Evolutionary conservation across 768 basidiomycete genomes (phyloP).

Genomic region (Pleurotus sapidus): DNA sequence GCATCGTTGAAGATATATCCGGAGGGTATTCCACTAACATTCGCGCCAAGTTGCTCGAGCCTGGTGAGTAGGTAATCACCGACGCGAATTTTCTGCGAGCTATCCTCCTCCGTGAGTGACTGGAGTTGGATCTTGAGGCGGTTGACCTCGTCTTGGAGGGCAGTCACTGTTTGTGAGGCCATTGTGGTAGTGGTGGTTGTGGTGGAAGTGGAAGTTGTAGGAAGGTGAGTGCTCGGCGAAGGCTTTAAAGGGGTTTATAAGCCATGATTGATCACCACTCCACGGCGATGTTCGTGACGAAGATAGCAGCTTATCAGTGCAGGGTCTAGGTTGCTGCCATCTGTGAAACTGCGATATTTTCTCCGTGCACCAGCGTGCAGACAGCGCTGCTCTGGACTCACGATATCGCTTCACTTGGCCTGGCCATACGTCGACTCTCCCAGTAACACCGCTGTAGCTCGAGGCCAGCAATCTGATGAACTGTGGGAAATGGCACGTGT

Average conservation of each 20-base stretch:
- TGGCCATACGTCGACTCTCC: background rate
- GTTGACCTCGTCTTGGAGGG: constrained; percentile 42
- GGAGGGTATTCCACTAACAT: constrained; percentile 32
- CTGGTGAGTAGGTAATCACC: constrained; percentile 62
- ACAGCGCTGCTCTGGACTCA: background rate
- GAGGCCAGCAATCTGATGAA: background rate
- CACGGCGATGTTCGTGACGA: background rate
- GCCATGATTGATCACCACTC: too few species aligned
- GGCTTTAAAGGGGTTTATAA: background rate
- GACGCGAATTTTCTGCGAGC: constrained; percentile 43
- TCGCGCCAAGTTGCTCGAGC: constrained; percentile 62
- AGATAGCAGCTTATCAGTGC: constrained; percentile 1
- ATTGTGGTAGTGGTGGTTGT: constrained; percentile 11
- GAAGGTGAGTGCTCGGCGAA: background rate
- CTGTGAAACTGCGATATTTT: background rate
- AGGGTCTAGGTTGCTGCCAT: constrained; percentile 2
- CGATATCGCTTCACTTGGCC: background rate
- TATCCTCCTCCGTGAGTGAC: constrained; percentile 33
- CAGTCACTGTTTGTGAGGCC: constrained; percentile 15
- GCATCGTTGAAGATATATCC: background rate
- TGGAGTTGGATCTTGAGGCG: constrained; percentile 46
- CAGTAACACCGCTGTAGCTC: background rate
- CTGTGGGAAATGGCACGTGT: too few species aligned
- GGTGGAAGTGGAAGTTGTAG: constrained; percentile 1
- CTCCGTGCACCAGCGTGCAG: background rate